Percentiles rank a stretch among this genome's conserved stretches.
phyloP scores from a whole-genome alignment of 176 grass and related monocot species.

The Oryza officinalis region DNA sequence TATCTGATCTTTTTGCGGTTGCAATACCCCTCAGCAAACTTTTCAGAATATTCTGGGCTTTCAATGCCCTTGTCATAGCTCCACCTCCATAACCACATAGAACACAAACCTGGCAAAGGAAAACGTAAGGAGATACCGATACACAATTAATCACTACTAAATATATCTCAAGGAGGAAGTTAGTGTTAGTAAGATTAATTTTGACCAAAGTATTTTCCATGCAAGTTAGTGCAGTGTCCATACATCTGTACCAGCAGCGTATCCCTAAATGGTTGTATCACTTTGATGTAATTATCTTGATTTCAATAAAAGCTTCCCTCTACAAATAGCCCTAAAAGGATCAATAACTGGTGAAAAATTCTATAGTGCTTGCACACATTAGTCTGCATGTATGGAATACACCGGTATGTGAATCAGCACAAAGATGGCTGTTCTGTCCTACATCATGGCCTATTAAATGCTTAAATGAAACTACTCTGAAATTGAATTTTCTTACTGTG shows the following conservation, averaged over 20 bases:
- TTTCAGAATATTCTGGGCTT: constrained; percentile 65
- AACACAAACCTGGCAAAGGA: constrained; percentile 68
- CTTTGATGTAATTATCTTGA: no score
- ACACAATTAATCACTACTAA: background rate
- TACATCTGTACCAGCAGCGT: constrained; percentile 1
- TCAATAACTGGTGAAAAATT: background rate
- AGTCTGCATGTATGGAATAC: background rate
- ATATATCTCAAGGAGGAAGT: constrained; percentile 4
- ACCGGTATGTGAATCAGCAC: constrained; percentile 7
- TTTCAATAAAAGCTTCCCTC: no score
- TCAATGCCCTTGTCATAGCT: constrained; percentile 88
- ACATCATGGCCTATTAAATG: constrained; percentile 12
- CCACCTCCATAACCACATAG: constrained; percentile 90
- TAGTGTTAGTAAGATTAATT: constrained; percentile 8
- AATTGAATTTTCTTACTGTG: constrained; percentile 53
- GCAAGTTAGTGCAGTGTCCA: background rate
- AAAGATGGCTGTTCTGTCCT: background rate
- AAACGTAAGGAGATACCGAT: background rate
- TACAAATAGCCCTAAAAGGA: background rate
- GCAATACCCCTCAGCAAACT: constrained; percentile 58
- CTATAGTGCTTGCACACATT: background rate
- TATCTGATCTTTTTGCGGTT: constrained; percentile 25
- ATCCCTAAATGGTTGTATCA: constrained; percentile 2
- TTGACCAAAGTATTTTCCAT: constrained; percentile 24
- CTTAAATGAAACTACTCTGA: background rate